Conservation (phyloP, 306 rosid species). For the Myrica gale region DNA sequence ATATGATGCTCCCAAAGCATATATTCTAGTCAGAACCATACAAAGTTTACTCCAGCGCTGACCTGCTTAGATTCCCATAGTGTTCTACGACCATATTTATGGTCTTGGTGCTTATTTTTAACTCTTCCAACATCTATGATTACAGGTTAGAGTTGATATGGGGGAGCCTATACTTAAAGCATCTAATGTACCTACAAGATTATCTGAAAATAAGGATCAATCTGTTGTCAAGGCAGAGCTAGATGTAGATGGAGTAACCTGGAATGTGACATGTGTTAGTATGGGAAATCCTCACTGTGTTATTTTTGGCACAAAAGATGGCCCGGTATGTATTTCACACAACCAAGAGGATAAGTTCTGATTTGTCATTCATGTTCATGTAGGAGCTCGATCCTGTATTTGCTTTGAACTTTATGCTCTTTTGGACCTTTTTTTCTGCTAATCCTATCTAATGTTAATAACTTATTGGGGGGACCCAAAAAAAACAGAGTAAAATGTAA, state of each 20-base stretch:
- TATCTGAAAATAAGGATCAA: slow-evolving; percentile 57
- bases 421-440: background rate
- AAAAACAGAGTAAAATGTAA: background rate
- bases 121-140: slow-evolving; percentile 24
- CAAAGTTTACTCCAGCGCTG: background rate
- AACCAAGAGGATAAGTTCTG: background rate
- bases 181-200: slow-evolving; percentile 70
- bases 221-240: slow-evolving; percentile 65
- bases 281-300: slow-evolving; percentile 98
- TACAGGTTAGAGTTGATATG: slow-evolving; percentile 94
- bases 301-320: slow-evolving; percentile 59
- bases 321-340: slow-evolving; percentile 48
- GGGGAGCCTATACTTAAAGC: slow-evolving; percentile 91
- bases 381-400: background rate
- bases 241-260: slow-evolving; percentile 68
- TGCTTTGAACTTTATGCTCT: background rate
- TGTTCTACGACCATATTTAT: background rate
- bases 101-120: slow-evolving; percentile 4
- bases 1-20: slow-evolving; percentile 17
- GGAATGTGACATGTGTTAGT: slow-evolving; percentile 94
- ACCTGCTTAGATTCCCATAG: too few relatives aligned
- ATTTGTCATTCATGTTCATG: background rate
- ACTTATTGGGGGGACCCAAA: background rate
- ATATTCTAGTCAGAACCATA: slow-evolving; percentile 10
- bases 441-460: background rate